These are phyloP conservation scores for Metarhizium sp. DNA, from an alignment of 2,329 filamentous ascomycete species.

Conservation along the genomic window DNA sequence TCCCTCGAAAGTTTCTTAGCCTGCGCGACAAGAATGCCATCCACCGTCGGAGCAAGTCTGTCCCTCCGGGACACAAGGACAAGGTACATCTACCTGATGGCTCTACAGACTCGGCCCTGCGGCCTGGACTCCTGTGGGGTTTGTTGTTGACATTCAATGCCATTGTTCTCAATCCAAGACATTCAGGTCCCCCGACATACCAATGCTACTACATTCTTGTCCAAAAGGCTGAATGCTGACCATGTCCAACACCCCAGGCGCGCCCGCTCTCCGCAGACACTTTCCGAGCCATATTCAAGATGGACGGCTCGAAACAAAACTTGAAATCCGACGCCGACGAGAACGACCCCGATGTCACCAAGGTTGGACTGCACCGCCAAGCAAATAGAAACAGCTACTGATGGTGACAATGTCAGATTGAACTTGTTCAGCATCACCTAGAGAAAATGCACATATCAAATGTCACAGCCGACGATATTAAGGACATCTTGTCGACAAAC, in stretches of 20 bases:
- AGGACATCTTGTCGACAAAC: slow-evolving; percentile 46
- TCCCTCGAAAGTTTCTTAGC: slow-evolving; percentile 59
- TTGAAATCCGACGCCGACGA: slow-evolving; percentile 25
- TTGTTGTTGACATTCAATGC: neutral
- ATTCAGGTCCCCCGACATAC: neutral
- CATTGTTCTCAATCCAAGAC: neutral
- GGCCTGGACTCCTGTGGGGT: neutral
- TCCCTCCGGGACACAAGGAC: slow-evolving; percentile 34
- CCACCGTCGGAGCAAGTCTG: slow-evolving; percentile 46
- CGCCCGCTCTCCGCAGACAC: slow-evolving; percentile 45
- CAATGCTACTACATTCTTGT: neutral
- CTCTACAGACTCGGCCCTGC: slow-evolving; percentile 6
- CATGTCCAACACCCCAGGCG: slow-evolving; percentile 23
- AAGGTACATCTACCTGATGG: slow-evolving; percentile 32
- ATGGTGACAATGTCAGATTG: slow-evolving; percentile 24
- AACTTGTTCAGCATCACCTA: slow-evolving; percentile 28
- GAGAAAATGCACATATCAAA: slow-evolving; percentile 35
- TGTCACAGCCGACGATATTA: slow-evolving; percentile 47
- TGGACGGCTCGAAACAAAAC: slow-evolving; percentile 45
- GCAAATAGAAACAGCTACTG: neutral
- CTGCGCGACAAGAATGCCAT: slow-evolving; percentile 54
- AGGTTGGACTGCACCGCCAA: slow-evolving; percentile 11
- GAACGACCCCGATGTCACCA: slow-evolving; percentile 22
- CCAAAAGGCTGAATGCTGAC: neutral
- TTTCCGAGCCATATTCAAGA: slow-evolving; percentile 56